Evolutionary conservation across 2,329 filamentous ascomycete genomes (phyloP).

Genomic region (Ramichloridium luteum): DNA sequence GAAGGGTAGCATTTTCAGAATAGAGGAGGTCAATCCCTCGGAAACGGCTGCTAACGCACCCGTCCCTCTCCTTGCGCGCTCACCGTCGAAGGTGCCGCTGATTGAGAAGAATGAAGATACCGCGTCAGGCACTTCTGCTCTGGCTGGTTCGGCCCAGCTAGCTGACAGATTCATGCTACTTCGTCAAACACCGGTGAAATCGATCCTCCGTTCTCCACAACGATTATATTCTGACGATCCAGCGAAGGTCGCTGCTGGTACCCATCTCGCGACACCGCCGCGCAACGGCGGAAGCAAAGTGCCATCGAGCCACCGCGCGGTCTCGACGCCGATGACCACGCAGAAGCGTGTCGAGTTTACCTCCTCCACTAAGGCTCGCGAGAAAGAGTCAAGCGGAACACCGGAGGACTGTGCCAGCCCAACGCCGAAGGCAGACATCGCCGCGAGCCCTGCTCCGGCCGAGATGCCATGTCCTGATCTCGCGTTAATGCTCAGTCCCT

Average conservation of each 20-base stretch:
- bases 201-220: slow-evolving; percentile 49
- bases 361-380: slow-evolving; percentile 38
- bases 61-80: slow-evolving; percentile 23
- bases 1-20: slow-evolving; percentile 15
- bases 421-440: slow-evolving; percentile 6
- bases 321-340: slow-evolving; percentile 46
- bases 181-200: slow-evolving; percentile 44
- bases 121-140: slow-evolving; percentile 10
- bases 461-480: slow-evolving; percentile 7
- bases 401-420: background rate
- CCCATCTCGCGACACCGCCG: slow-evolving; percentile 39
- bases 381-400: slow-evolving; percentile 17
- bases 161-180: slow-evolving; percentile 37
- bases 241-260: slow-evolving; percentile 47
- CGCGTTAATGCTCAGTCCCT: slow-evolving; percentile 17
- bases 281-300: slow-evolving; percentile 11
- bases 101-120: slow-evolving; percentile 21
- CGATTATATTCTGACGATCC: slow-evolving; percentile 49
- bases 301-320: background rate
- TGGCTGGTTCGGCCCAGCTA: no score
- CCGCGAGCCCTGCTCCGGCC: slow-evolving; percentile 1
- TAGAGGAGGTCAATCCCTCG: no score
- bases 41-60: no score
- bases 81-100: slow-evolving; percentile 20
- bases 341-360: slow-evolving; percentile 77